Evolutionary conservation across 1,284 basidiomycete genomes (phyloP), one percentile per base, ranked within the genome.

Genomic region (Trametes hirsuta): DNA sequence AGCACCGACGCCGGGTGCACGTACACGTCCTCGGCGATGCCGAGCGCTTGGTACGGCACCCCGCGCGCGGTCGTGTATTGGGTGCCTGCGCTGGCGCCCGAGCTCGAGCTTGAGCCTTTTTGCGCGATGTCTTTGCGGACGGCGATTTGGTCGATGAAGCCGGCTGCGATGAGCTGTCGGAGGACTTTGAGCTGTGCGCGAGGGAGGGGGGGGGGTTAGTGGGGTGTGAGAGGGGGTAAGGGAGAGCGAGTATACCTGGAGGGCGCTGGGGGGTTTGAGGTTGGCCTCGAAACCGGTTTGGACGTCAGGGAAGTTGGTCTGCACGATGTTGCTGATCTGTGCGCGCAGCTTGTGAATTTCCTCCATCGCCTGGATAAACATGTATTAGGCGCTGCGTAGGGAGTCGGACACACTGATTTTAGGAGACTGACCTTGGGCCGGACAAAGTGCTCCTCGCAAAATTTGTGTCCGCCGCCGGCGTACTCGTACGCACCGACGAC

Each of bases 401-500:
- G 18, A 14, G 3, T 6, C 12, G 35, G 12, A 35, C 8, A 44
- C 34, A 2, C 11, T 8, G 9, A 37, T 9, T 8, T 6, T 6
- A 2, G 25, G 1, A 1, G 15, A 30, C 80, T 47, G 69, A 94
- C 94, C 83, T 98, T 98, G 1, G 84, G 83, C 58, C 95, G 81
- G n/a, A 98, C 87, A 70, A 97, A 99, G 75, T 98, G 94, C 50
- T 92, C 85, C 8, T 79, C 75, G 75, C 97, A 99, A 74, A 99
- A 99, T 22, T 82, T 74, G 54, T 84, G 81, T 0, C 87, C 87
- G 21, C 90, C 90, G 2, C 92, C 90, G 24, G 91, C 90, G 74
- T 91, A 97, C 72, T 98, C 96, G 75, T 97, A 99, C 10, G 97
- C 97, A 0, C 97, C 97, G 6, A 98, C 90, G 11, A 95, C 94